Base-by-base conservation (phyloP, 441 rosid species). In the Raphanus hybrid region DNA sequence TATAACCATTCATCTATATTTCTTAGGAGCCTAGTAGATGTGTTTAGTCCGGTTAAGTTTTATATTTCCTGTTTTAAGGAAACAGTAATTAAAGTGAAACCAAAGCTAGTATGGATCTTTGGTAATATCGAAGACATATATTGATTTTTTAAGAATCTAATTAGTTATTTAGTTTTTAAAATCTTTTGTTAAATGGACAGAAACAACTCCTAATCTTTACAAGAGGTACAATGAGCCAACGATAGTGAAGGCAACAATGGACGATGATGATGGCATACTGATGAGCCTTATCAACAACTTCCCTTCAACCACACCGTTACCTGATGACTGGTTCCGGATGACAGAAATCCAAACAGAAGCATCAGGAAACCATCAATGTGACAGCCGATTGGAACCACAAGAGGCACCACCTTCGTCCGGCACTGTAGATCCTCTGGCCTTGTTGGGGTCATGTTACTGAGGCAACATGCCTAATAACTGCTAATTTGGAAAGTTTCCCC, bases 381-480 rank as follows among this genome's bases (percentile, higher is more conserved):
- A 32, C 35, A 48, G 32, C 12, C 6, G 29, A 41, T 34, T 43
- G 76, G 77, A 80, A 78, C 55, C 64, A 29, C 45, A 62, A 78
- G 14, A 1, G 55, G 8, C 69, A 7, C 54, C 64, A 0, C 61
- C 68, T 61, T 20, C 83, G 5, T 52, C 82, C 3, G 6, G 65
- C n/a, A 10, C 15, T 11, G 68, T 76, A 18, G 79, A 50, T 62
- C 84, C 55, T 65, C 80, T 80, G 8, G 73, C 84, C 70, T 59
- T 77, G 37, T 67, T 83, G 65, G 85, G 84, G 57, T 78, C 89
- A 29, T 74, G 83, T 43, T 64, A 73, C 34, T 86, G 91, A 90
- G 84, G 82, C 71, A 87, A 85, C 83, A 81, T 91, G 91, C 91
- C 93, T 37, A 67, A 86, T 26, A 87, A 89, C 61, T 83, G 87